Conservation (phyloP, 23 red algal genomes). For the Chondrus crispus region DNA sequence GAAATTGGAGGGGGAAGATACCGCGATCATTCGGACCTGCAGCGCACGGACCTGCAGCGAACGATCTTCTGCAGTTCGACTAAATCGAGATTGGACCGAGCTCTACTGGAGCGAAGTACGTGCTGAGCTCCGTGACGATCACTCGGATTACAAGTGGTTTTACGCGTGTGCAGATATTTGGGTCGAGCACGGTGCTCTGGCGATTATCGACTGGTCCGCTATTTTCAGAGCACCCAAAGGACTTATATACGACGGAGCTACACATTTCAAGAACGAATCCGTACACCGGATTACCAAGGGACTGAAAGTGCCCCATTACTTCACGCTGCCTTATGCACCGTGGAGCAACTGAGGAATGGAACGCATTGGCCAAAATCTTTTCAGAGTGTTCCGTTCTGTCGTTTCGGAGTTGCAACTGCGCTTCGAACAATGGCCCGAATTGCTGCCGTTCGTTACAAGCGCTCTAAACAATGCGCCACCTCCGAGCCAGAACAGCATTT, state of each 20-base stretch:
- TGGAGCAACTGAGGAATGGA: slow-evolving; percentile 5
- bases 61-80: slow-evolving; percentile 20
- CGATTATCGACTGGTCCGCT: slow-evolving; percentile 10
- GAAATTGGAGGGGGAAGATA: neutral
- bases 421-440: neutral
- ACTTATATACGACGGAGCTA: neutral
- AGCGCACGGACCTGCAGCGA: neutral
- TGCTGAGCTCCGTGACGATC: neutral
- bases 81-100: neutral
- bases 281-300: neutral
- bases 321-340: neutral
- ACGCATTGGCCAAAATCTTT: neutral
- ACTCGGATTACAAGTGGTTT: neutral
- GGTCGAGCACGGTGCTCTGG: neutral
- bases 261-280: neutral
- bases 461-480: slow-evolving; percentile 5
- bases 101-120: neutral
- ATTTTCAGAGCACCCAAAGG: neutral
- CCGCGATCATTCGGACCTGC: slow-evolving; percentile 2
- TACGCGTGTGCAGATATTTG: neutral
- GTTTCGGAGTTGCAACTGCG: neutral
- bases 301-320: neutral
- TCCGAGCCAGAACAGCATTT: neutral
- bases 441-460: neutral
- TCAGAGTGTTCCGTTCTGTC: neutral